Base-by-base conservation (phyloP, 768 basidiomycete species). In the Trametes gibbosa region DNA sequence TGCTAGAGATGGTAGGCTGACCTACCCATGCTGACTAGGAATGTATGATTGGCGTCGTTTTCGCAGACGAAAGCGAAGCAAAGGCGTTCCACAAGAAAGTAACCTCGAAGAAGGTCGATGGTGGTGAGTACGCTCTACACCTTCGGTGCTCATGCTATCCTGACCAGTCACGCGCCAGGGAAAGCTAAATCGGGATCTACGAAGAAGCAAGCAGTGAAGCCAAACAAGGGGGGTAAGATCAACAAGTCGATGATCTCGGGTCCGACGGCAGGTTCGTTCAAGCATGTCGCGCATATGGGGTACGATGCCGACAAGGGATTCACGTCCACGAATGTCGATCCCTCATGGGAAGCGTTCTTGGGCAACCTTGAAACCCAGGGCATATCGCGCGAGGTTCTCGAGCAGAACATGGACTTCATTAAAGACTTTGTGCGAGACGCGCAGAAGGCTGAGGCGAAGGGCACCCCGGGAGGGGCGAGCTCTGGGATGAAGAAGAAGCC, bases 271-370 rank as follows among this genome's bases (percentile, higher is more conserved):
- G 86, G 86, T 14, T 88, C 88, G 8, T 98, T 98, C 77, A 81
- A 84, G 57, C 95, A 98, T 68, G 81, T 97, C 43, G 93, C 90
- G 0, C 95, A 98, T 70, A 96, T 99, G 90, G 95, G 95, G 13
- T 97, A 89, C 71, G 91, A 97, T 66, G 71, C 82, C 0, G 86
- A 96, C 63, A 83, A 85, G 24, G 96, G 96, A 2, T 98, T 93
- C 72, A 88, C 86, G 0, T 90, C 89, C 0, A 81, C 79, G 16
- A 91, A 91, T 53, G 90, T 99, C 5, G 96, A 99, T 72, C 84
- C 91, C 1, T 91, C 89, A 5, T 98, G 96, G 96, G 77, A 84
- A 45, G 76, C 84, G 1, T 73, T 98, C 56, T 77, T 98, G 2
- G 78, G 75, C 8, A 77, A 83, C 58, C 79, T 98, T 5, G 81